Percentiles rank a stretch among this genome's conserved stretches.
Conservation (phyloP, 2,329 filamentous ascomycete species). For the Ceratocystis papillata region DNA sequence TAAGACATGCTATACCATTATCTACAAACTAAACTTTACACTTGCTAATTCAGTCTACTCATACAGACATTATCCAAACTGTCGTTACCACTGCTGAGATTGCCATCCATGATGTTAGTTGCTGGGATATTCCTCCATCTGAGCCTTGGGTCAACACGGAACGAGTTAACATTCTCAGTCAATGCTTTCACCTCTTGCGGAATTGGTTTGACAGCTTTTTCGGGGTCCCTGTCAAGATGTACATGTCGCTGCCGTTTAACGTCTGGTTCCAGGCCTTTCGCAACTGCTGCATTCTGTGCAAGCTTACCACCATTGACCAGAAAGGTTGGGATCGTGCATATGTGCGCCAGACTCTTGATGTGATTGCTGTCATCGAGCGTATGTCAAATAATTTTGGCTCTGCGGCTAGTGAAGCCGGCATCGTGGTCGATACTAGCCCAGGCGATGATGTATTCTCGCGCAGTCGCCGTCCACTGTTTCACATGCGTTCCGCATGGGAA, state of each 20-base stretch:
- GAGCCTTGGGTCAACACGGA: constrained; percentile 22
- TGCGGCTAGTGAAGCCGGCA: constrained; percentile 9
- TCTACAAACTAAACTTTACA: background rate
- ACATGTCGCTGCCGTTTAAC: constrained; percentile 19
- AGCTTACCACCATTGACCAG: constrained; percentile 21
- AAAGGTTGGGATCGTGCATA: constrained; percentile 21
- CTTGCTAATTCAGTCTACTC: background rate
- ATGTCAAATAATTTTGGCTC: constrained; percentile 15
- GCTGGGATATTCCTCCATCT: constrained; percentile 16
- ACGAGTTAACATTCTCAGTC: constrained; percentile 17
- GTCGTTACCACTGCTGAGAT: constrained; percentile 20
- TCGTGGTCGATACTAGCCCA: constrained; percentile 15
- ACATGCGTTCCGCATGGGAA: constrained; percentile 24
- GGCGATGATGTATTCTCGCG: constrained; percentile 22
- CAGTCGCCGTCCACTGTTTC: constrained; percentile 16
- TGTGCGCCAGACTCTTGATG: constrained; percentile 17
- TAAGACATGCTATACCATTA: constrained; percentile 12
- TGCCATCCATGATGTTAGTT: constrained; percentile 21
- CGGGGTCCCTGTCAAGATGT: constrained; percentile 16
- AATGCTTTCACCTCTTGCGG: constrained; percentile 18
- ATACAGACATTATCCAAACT: constrained; percentile 18
- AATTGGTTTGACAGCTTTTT: constrained; percentile 20
- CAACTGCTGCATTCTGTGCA: constrained; percentile 22
- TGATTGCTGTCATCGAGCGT: constrained; percentile 16
- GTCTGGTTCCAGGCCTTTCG: constrained; percentile 23